phyloP scores from a whole-genome alignment of 257 asterid genomes.

The Solanum virginianum region DNA sequence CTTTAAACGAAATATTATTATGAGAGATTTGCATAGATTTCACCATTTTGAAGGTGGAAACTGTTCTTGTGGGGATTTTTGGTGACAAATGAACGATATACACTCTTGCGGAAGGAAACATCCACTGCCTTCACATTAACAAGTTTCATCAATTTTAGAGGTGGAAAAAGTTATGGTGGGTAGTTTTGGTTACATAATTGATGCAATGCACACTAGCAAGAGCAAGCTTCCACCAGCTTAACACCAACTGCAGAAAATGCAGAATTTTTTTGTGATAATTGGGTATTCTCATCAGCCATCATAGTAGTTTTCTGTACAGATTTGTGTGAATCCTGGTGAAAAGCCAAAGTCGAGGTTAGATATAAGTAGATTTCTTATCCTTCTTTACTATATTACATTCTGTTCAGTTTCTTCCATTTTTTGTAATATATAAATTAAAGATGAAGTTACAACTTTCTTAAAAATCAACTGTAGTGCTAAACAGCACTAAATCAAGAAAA shows the following conservation, averaged over 20 bases:
- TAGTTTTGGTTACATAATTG: constrained; percentile 13
- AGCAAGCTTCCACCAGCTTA: background rate
- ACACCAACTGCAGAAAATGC: background rate
- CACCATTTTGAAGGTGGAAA: constrained; percentile 29
- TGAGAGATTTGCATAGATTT: constrained; percentile 30
- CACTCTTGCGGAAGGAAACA: background rate
- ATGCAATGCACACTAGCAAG: background rate
- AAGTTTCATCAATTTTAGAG: constrained; percentile 21
- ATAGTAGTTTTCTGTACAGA: background rate
- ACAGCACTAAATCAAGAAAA: background rate
- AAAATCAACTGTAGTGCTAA: background rate
- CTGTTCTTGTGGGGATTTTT: constrained; percentile 33
- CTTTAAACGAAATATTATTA: constrained; percentile 10
- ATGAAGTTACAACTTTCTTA: background rate
- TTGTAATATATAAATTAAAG: background rate
- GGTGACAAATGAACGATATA: constrained; percentile 4
- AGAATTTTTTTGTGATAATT: background rate
- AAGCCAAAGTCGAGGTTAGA: background rate
- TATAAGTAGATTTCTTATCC: background rate
- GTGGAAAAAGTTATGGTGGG: constrained; percentile 20
- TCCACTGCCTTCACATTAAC: background rate
- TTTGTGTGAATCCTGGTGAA: background rate
- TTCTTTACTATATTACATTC: background rate
- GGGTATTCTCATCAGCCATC: background rate
- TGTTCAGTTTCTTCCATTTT: background rate